phyloP scores from a whole-genome alignment of 202 grass and related monocot species.

The Saccharum hybrid region DNA sequence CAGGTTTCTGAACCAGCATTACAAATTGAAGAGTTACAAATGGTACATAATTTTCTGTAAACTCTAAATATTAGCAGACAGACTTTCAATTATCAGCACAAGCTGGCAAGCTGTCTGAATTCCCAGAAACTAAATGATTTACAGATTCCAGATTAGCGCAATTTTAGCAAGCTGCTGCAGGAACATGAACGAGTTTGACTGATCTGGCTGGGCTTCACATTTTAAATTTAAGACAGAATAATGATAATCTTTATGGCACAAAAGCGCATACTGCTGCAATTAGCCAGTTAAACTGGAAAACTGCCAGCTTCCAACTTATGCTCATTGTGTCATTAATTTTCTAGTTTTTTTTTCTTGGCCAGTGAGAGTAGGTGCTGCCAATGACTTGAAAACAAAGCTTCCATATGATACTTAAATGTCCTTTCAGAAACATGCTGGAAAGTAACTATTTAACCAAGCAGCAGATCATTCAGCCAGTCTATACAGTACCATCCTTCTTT shows the following conservation, averaged over 20 bases:
- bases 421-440: slow-evolving; percentile 13
- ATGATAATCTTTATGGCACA: background rate
- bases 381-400: background rate
- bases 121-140: background rate
- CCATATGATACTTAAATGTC: slow-evolving; percentile 16
- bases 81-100: no score
- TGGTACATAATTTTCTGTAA: background rate
- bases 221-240: background rate
- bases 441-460: background rate
- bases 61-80: slow-evolving; percentile 1
- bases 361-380: background rate
- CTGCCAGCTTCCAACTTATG: background rate
- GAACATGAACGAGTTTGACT: background rate
- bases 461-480: background rate
- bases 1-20: slow-evolving; percentile 71
- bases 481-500: background rate
- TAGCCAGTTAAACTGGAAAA: background rate
- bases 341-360: background rate
- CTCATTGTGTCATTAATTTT: background rate
- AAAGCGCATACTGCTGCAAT: background rate
- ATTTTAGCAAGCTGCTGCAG: slow-evolving; percentile 6
- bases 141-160: slow-evolving; percentile 30
- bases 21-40: slow-evolving; percentile 21
- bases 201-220: background rate
- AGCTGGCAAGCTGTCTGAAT: background rate